These are phyloP conservation scores for Xylaria digitata DNA, from an alignment of 2,329 filamentous ascomycete genomes.

Conservation along the genomic window DNA sequence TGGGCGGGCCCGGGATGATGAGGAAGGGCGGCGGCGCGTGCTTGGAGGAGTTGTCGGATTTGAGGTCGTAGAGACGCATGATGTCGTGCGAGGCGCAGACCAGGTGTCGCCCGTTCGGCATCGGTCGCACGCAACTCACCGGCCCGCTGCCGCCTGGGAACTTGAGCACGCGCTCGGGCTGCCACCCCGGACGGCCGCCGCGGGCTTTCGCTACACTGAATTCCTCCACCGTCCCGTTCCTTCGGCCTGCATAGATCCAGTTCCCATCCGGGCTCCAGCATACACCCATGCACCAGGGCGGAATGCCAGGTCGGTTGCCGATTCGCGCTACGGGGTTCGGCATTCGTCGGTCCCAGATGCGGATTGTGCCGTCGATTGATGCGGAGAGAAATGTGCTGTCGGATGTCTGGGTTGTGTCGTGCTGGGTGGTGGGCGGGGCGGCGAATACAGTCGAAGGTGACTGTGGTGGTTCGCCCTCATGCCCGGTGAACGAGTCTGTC, in stretches of 20 bases:
- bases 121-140: constrained; percentile 86
- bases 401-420: constrained; percentile 69
- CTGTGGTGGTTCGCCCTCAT: constrained; percentile 40
- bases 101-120: constrained; percentile 92
- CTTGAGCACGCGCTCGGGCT: constrained; percentile 81
- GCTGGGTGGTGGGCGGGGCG: constrained; percentile 55
- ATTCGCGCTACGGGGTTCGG: constrained; percentile 83
- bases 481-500: constrained; percentile 29
- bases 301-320: constrained; percentile 76
- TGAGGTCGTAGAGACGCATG: constrained; percentile 89
- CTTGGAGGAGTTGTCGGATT: constrained; percentile 71
- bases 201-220: constrained; percentile 83
- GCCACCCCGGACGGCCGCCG: constrained; percentile 71
- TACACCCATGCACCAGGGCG: constrained; percentile 97
- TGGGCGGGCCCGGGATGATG: constrained; percentile 87
- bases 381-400: constrained; percentile 89
- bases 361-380: constrained; percentile 85
- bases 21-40: constrained; percentile 90
- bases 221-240: constrained; percentile 95
- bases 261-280: constrained; percentile 98
- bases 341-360: constrained; percentile 91
- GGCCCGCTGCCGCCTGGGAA: constrained; percentile 91
- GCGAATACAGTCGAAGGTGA: constrained; percentile 55
- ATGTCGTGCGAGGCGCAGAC: constrained; percentile 96
- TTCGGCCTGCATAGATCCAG: constrained; percentile 89